Percentiles rank a stretch among this genome's conserved stretches.
Evolutionary conservation across 2,329 filamentous ascomycete species (phyloP).

Genomic region (Blastomyces parvus): DNA sequence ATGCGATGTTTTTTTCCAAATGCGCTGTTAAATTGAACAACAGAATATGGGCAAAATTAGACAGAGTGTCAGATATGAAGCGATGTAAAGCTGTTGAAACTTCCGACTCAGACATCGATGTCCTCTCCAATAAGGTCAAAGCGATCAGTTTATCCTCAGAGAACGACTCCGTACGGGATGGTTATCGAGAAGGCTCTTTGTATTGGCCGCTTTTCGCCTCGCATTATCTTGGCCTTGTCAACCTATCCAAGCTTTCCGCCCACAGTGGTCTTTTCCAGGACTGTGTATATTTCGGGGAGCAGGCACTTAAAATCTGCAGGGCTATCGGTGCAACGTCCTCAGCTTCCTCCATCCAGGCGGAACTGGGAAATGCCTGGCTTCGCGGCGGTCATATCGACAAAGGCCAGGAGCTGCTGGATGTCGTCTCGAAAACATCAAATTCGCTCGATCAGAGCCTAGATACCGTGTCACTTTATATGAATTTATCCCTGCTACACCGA

Average conservation of each 20-base stretch:
- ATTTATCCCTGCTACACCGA: constrained; percentile 39
- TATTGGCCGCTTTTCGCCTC: constrained; percentile 74
- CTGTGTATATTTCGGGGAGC: constrained; percentile 77
- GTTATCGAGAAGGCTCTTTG: constrained; percentile 49
- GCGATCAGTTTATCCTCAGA: constrained; percentile 32
- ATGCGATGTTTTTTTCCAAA: constrained; percentile 42
- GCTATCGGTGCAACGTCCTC: constrained; percentile 54
- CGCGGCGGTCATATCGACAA: constrained; percentile 42
- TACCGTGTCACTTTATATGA: constrained; percentile 41
- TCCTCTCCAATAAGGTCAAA: constrained; percentile 31
- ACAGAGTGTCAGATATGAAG: constrained; percentile 34
- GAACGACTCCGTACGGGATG: constrained; percentile 20
- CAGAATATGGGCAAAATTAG: constrained; percentile 44
- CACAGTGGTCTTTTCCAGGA: constrained; percentile 82
- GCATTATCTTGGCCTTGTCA: constrained; percentile 60
- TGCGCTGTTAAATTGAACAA: constrained; percentile 42
- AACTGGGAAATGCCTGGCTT: constrained; percentile 41
- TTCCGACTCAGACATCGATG: constrained; percentile 26
- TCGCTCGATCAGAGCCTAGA: constrained; percentile 43
- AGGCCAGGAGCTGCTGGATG: constrained; percentile 48
- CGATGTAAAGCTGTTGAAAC: constrained; percentile 22
- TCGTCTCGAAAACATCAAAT: constrained; percentile 48
- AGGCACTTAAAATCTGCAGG: constrained; percentile 66
- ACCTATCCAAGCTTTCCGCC: constrained; percentile 68
- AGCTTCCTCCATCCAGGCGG: constrained; percentile 38